A percentile compares a stretch with the other conserved stretches of the same genome.
These are phyloP conservation scores for Solanum dulcamara DNA, from an alignment of 257 asterid genomes.

Conservation along the genomic window DNA sequence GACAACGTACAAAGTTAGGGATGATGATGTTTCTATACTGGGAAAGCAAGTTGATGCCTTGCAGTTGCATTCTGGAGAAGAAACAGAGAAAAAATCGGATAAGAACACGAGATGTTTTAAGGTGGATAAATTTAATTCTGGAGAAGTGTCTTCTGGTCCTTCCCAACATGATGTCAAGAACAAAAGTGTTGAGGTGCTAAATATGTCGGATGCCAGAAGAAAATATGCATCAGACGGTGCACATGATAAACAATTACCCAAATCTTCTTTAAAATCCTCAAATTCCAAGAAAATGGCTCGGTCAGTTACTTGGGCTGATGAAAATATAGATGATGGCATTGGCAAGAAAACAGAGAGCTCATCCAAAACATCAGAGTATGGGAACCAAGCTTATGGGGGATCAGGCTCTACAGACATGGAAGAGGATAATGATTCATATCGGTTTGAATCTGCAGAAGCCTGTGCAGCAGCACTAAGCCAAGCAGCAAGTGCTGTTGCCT, in stretches of 20 bases:
- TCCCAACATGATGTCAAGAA: slow-evolving; percentile 1
- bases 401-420: slow-evolving; percentile 20
- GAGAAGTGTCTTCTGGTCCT: slow-evolving; percentile 23
- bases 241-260: slow-evolving; percentile 9
- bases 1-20: slow-evolving; percentile 2
- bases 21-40: slow-evolving; percentile 8
- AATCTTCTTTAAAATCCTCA: slow-evolving; percentile 67
- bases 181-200: slow-evolving; percentile 7
- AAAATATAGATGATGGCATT: slow-evolving; percentile 19
- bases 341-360: neutral
- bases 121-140: slow-evolving; percentile 14
- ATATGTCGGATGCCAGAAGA: slow-evolving; percentile 8
- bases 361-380: slow-evolving; percentile 18
- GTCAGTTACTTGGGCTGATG: slow-evolving; percentile 88
- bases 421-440: slow-evolving; percentile 25
- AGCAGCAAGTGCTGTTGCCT: slow-evolving; percentile 83
- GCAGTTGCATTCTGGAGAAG: slow-evolving; percentile 17
- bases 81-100: slow-evolving; percentile 9
- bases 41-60: slow-evolving; percentile 21
- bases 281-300: slow-evolving; percentile 33
- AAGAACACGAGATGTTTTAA: slow-evolving; percentile 1
- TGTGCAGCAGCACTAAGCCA: slow-evolving; percentile 70
- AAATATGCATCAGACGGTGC: slow-evolving; percentile 14
- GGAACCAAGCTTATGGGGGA: slow-evolving; percentile 8
- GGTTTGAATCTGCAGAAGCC: slow-evolving; percentile 77